Base-by-base conservation (phyloP, 768 basidiomycete genomes). In the Cystobasidium tubakii region DNA sequence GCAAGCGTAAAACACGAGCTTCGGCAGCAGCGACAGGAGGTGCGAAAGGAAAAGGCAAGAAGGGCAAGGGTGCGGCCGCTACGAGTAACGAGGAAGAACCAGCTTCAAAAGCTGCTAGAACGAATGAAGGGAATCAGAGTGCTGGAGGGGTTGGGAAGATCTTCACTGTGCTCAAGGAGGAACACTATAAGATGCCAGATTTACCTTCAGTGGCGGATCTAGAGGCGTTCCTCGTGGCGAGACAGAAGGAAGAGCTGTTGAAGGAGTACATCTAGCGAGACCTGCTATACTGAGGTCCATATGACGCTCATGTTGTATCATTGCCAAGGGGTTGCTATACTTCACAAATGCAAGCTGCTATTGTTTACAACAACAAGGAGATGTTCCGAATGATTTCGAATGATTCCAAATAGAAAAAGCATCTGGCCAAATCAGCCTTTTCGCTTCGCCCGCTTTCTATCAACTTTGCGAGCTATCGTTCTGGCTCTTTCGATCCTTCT, bases 201-300 rank as follows among this genome's bases (percentile, higher is more conserved):
- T 25, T 72, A 34, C 74, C 69, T 0, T 57, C 31, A 3, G n/a
- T 33, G 4, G 27, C 57, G 34, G 71, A 75, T 15, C 27, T 75
- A 15, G 74, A 75, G 39, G 50, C 54, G 17, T 54, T 67, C 42
- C 54, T 75, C 9, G 66, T 75, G 3, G 34, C 55, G 10, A 60
- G 39, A 39, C 74, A 75, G 29, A 75, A 75, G 55, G 36, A 71
- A 39, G 74, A 75, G 27, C 62, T 75, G 33, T 54, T 75, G 29
- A 75, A 63, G 17, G 74, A 75, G 46, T 75, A 75, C 63, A 70
- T 63, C 29, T 66, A 36, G 25, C 3, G 36, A 12, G 21, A 39
- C 12, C n/a, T 10, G 25, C 33, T 13, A 23, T 13, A 10, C 3
- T 15, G 44, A 6, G 34, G 31, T 21, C 33, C 13, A 12, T 65